A percentile compares a stretch with the other conserved stretches of the same genome.
Conservation (phyloP, 257 asterid genomes). For the Plantago major region DNA sequence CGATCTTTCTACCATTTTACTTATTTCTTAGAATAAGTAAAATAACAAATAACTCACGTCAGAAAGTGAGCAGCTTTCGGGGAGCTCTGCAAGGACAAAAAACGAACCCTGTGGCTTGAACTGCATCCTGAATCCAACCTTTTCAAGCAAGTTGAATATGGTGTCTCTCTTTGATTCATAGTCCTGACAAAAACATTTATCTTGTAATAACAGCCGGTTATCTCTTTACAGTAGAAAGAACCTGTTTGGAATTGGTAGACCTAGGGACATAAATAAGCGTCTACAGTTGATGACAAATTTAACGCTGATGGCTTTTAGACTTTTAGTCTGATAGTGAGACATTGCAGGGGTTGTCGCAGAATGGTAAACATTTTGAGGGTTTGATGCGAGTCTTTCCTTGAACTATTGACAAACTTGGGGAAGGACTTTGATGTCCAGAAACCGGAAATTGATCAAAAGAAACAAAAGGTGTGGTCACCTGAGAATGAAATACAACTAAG, state of each 20-base stretch:
- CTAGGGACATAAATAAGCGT: too few relatives aligned
- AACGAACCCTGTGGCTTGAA: conserved; percentile 72
- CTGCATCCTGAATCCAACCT: conserved; percentile 58
- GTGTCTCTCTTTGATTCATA: conserved; percentile 70
- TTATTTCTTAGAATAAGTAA: not conserved
- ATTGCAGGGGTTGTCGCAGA: too few relatives aligned
- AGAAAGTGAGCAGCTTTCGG: conserved; percentile 56
- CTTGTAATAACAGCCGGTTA: conserved; percentile 2
- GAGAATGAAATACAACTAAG: not conserved
- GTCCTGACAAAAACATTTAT: conserved; percentile 36
- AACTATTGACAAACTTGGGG: not conserved
- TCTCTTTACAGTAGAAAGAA: not conserved
- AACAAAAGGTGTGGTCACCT: not conserved
- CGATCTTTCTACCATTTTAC: too few relatives aligned
- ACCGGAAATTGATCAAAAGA: not conserved
- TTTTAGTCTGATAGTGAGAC: too few relatives aligned
- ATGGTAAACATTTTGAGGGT: too few relatives aligned
- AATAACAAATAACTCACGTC: conserved; percentile 48
- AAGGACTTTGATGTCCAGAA: not conserved
- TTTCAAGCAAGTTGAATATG: conserved; percentile 47
- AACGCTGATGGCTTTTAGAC: too few relatives aligned
- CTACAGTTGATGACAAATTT: too few relatives aligned
- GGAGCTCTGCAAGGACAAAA: conserved; percentile 73
- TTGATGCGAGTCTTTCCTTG: too few relatives aligned
- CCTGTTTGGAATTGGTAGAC: too few relatives aligned